A percentile compares a stretch with the other conserved stretches of the same genome.
Evolutionary conservation across 768 basidiomycete species (phyloP).

Genomic region (Boletus vinaceobasis): DNA sequence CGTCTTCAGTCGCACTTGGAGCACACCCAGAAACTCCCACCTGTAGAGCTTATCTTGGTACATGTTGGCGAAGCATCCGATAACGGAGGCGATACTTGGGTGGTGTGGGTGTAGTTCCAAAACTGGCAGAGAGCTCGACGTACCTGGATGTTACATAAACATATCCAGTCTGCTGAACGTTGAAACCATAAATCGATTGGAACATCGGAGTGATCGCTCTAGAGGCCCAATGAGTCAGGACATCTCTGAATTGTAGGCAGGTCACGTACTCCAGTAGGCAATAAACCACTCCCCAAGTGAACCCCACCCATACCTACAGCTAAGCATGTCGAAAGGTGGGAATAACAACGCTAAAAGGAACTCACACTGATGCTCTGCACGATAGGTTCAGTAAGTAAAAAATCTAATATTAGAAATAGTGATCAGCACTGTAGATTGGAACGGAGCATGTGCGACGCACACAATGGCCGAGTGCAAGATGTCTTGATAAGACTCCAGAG

Average conservation of each 20-base stretch:
- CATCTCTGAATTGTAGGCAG: neutral
- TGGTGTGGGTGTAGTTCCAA: neutral
- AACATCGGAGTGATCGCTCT: slow-evolving; percentile 60
- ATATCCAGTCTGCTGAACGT: slow-evolving; percentile 37
- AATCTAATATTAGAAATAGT: slow-evolving; percentile 30
- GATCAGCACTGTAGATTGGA: neutral
- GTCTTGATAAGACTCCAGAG: slow-evolving; percentile 58
- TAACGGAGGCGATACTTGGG: slow-evolving; percentile 47
- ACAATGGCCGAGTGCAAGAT: slow-evolving; percentile 65
- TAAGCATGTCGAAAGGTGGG: neutral
- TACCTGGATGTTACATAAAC: slow-evolving; percentile 43
- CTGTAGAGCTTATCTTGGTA: slow-evolving; percentile 50
- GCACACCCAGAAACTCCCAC: slow-evolving; percentile 25
- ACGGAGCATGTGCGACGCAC: slow-evolving; percentile 39
- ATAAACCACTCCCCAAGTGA: slow-evolving; percentile 73
- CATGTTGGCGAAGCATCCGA: slow-evolving; percentile 43
- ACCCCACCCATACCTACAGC: slow-evolving; percentile 58
- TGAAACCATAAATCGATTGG: slow-evolving; percentile 54
- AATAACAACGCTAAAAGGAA: slow-evolving; percentile 20
- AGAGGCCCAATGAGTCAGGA: neutral
- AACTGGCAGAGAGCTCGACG: slow-evolving; percentile 19
- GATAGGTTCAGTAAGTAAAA: slow-evolving; percentile 52
- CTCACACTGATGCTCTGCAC: slow-evolving; percentile 69
- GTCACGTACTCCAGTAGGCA: slow-evolving; percentile 53
- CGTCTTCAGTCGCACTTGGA: slow-evolving; percentile 8